Percentiles rank a stretch among this genome's conserved stretches.
Evolutionary conservation across 75 land plant genomes (phyloP).

Genomic region (Gnetum montanum): DNA sequence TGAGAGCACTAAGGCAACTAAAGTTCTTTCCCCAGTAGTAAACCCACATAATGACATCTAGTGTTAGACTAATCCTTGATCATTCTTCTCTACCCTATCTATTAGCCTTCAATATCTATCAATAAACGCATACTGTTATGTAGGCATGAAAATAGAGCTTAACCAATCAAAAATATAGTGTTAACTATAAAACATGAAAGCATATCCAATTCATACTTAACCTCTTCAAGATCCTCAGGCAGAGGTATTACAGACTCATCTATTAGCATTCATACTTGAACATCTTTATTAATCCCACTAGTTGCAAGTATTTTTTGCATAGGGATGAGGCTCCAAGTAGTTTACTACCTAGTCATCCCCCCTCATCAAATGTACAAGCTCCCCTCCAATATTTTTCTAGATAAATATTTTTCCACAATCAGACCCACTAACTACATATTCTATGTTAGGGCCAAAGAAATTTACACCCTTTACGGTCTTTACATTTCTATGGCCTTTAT

Average conservation of each 20-base stretch:
- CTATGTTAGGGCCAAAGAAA: constrained; percentile 82
- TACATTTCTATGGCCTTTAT: constrained; percentile 71
- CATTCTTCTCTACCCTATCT: too few species aligned
- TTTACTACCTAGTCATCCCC: constrained; percentile 81
- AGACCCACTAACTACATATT: constrained; percentile 92
- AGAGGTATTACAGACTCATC: constrained; percentile 30
- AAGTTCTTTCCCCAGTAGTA: too few species aligned
- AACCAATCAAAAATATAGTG: too few species aligned
- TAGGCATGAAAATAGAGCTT: too few species aligned
- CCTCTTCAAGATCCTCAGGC: constrained; percentile 57
- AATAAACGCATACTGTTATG: too few species aligned
- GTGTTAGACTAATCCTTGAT: too few species aligned
- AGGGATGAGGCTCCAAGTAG: constrained; percentile 84
- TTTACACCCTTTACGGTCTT: constrained; percentile 88
- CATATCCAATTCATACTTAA: too few species aligned
- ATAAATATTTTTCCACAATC: constrained; percentile 92
- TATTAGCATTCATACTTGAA: constrained; percentile 85
- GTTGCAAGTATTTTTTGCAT: constrained; percentile 70
- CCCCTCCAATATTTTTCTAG: constrained; percentile 84
- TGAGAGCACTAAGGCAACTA: constrained; percentile 43
- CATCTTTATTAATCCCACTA: constrained; percentile 74
- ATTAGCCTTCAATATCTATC: too few species aligned
- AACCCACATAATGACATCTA: too few species aligned
- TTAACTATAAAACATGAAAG: too few species aligned
- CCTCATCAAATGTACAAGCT: constrained; percentile 68